Evolutionary conservation across 305 asterid species (phyloP).

Genomic region (Solanum hybrid): DNA sequence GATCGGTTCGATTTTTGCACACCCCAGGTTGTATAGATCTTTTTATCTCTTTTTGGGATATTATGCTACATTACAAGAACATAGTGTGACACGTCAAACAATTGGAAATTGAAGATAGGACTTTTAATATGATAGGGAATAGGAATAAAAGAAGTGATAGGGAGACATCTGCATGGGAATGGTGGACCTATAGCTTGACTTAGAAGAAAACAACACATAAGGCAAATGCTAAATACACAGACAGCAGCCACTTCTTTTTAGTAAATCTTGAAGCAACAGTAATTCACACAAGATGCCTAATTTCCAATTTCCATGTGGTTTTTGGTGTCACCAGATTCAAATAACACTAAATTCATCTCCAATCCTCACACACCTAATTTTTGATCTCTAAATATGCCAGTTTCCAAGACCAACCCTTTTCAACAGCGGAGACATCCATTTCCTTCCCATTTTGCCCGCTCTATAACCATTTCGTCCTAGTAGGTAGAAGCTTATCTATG

Average conservation of each 20-base stretch:
- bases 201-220: background rate
- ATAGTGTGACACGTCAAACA: background rate
- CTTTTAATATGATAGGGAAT: background rate
- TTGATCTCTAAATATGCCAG: background rate
- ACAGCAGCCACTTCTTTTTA: background rate
- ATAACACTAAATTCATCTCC: background rate
- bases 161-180: background rate
- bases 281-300: background rate
- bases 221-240: background rate
- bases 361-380: background rate
- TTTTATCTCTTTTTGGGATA: background rate
- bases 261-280: constrained; percentile 2
- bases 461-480: background rate
- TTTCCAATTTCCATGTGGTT: background rate
- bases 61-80: background rate
- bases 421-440: background rate
- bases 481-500: background rate
- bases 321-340: background rate
- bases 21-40: background rate
- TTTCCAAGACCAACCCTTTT: background rate
- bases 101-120: background rate
- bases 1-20: no score
- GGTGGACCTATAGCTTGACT: constrained; percentile 1
- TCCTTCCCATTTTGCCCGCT: background rate
- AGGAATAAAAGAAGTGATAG: background rate